Conservation (phyloP, 139 green algal species). For the Volvox africanus region DNA sequence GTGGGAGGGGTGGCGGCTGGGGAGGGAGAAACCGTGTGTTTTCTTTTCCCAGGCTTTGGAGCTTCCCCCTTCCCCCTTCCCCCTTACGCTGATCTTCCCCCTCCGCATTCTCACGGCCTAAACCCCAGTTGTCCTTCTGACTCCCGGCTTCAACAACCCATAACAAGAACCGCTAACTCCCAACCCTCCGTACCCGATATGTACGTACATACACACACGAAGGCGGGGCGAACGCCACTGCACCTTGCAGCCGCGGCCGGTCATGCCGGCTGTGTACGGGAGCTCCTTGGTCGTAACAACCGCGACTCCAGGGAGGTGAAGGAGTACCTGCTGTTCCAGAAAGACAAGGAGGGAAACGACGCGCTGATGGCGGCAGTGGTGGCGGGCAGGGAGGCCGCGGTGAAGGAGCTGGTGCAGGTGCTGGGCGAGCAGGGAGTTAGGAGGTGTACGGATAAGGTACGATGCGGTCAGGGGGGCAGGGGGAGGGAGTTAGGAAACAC, state of each 20-base stretch:
- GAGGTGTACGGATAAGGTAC: neutral
- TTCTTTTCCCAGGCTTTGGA: no score
- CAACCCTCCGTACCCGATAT: no score
- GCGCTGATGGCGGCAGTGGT: conserved; percentile 3
- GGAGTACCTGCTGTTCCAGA: neutral
- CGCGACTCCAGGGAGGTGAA: neutral
- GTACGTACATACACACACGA: no score
- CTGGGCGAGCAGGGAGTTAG: neutral
- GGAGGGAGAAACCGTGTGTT: no score
- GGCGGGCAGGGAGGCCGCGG: neutral
- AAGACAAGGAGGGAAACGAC: neutral
- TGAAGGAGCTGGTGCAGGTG: conserved; percentile 1
- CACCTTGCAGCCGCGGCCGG: neutral
- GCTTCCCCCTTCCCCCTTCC: no score
- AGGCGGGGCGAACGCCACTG: conserved; percentile 16
- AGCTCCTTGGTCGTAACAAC: conserved; percentile 18
- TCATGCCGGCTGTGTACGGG: neutral
- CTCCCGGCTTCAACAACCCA: no score
- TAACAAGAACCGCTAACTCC: no score
- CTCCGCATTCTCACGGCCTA: no score
- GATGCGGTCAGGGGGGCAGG: neutral
- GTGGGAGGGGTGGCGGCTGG: no score
- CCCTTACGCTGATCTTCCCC: no score
- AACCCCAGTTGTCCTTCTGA: no score
- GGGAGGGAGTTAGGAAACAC: neutral